Evolutionary conservation across 768 basidiomycete genomes (phyloP).

Genomic region (Tylopilus sp.): DNA sequence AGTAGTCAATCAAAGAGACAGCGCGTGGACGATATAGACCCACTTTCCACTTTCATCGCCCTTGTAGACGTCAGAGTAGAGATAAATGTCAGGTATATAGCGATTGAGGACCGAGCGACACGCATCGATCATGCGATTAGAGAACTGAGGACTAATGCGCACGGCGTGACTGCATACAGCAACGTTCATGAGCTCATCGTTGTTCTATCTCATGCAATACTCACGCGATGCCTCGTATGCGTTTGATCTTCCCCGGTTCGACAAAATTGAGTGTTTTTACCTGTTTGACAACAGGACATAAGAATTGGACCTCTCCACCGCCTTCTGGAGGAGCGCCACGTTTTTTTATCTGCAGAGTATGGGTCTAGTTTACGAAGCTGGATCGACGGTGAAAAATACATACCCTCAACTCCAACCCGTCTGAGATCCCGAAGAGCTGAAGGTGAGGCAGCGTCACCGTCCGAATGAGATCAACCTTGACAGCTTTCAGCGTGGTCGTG

Average conservation of each 20-base stretch:
- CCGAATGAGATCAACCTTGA: slow-evolving; percentile 80
- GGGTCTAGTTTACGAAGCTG: background rate
- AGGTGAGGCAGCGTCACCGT: slow-evolving; percentile 90
- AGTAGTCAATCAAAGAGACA: background rate
- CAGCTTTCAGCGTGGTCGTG: slow-evolving; percentile 1
- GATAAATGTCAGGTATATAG: slow-evolving; percentile 96
- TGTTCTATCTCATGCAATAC: slow-evolving; percentile 30
- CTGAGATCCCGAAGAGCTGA: slow-evolving; percentile 84
- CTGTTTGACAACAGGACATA: slow-evolving; percentile 90
- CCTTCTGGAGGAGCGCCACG: slow-evolving; percentile 90
- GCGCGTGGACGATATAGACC: slow-evolving; percentile 28
- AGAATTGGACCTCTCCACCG: slow-evolving; percentile 90
- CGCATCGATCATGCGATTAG: slow-evolving; percentile 95
- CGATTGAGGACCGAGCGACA: slow-evolving; percentile 91
- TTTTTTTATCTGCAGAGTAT: slow-evolving; percentile 72
- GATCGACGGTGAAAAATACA: slow-evolving; percentile 13
- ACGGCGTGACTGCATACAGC: slow-evolving; percentile 76
- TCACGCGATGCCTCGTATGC: slow-evolving; percentile 94
- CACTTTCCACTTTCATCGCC: slow-evolving; percentile 97
- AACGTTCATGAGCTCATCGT: background rate
- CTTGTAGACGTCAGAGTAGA: slow-evolving; percentile 98
- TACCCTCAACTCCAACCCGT: slow-evolving; percentile 87
- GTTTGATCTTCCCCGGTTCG: slow-evolving; percentile 86
- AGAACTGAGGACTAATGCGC: slow-evolving; percentile 95
- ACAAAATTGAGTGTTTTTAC: slow-evolving; percentile 92